These are phyloP conservation scores for Phialophora tarda DNA, from an alignment of 2,329 filamentous ascomycete species.

Conservation along the genomic window DNA sequence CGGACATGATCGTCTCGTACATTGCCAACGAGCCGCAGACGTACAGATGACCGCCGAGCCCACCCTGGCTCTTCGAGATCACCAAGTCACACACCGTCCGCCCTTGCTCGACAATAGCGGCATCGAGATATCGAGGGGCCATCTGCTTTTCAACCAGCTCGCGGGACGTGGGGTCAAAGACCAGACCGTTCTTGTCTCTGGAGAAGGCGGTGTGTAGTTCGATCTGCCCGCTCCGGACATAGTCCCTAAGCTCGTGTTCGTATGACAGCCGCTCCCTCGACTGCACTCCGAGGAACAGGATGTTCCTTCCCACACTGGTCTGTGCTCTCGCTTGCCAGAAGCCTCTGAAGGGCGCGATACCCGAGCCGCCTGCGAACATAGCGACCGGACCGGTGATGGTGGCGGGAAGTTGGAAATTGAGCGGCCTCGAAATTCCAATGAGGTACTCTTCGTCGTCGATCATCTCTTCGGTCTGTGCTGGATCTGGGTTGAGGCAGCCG, in stretches of 20 bases:
- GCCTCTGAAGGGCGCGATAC: conserved; percentile 27
- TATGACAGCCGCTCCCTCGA: conserved; percentile 27
- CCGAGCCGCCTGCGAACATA: conserved; percentile 29
- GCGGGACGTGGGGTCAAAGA: conserved; percentile 27
- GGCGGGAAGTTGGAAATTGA: conserved; percentile 27
- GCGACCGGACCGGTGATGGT: conserved; percentile 25
- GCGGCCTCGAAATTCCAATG: conserved; percentile 22
- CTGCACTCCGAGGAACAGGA: conserved; percentile 30
- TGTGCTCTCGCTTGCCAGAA: conserved; percentile 30
- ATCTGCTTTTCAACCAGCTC: conserved; percentile 28
- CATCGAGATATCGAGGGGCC: conserved; percentile 26
- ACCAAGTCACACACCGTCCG: conserved; percentile 30
- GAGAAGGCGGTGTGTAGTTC: conserved; percentile 29
- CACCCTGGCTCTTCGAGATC: conserved; percentile 27
- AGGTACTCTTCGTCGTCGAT: conserved; percentile 31
- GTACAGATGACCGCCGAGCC: conserved; percentile 48
- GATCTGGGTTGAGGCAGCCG: conserved; percentile 28
- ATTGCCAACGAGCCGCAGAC: conserved; percentile 57
- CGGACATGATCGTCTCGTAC: conserved; percentile 62
- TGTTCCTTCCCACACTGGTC: conserved; percentile 28
- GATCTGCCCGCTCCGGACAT: conserved; percentile 25
- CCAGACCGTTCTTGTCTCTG: conserved; percentile 26
- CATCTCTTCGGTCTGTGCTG: conserved; percentile 15
- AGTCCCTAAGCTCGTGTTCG: conserved; percentile 29
- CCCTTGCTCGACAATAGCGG: conserved; percentile 28